These are phyloP conservation scores for Strobilomyces dryophilus DNA, from an alignment of 768 basidiomycete genomes.

Conservation along the genomic window DNA sequence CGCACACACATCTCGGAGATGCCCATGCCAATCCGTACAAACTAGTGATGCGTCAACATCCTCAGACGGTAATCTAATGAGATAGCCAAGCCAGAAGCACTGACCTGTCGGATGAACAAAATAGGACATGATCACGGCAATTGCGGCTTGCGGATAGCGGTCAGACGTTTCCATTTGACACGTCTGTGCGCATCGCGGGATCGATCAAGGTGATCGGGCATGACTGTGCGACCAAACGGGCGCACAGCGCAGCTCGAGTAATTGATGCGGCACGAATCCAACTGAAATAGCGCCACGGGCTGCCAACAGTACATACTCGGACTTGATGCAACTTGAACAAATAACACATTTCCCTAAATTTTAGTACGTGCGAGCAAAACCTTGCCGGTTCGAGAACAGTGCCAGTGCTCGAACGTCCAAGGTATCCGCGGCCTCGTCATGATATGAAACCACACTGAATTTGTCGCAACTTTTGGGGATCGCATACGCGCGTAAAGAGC, in stretches of 20 bases:
- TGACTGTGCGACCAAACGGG: not conserved
- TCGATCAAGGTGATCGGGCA: not conserved
- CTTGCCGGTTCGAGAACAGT: not conserved
- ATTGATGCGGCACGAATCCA: not conserved
- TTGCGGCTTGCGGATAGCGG: conserved; percentile 1
- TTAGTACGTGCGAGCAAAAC: not conserved
- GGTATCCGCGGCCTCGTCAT: conserved; percentile 10
- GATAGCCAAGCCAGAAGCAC: conserved; percentile 17
- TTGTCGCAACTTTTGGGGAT: not conserved
- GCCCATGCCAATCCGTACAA: conserved; percentile 1
- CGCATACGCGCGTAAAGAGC: not conserved
- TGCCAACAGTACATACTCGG: too few relatives aligned
- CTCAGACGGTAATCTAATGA: conserved; percentile 2
- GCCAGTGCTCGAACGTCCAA: not conserved
- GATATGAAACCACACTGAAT: conserved; percentile 8
- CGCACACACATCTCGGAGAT: not conserved
- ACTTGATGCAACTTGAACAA: not conserved
- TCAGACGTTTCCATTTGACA: conserved; percentile 2
- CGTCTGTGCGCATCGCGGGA: conserved; percentile 12
- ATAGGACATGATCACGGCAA: not conserved
- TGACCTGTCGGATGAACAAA: not conserved
- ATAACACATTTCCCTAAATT: not conserved
- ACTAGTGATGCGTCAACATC: not conserved
- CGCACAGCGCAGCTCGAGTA: not conserved
- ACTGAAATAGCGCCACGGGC: not conserved